Evolutionary conservation across 495 filamentous ascomycete species (phyloP).

Genomic region (Daldinia decipiens): DNA sequence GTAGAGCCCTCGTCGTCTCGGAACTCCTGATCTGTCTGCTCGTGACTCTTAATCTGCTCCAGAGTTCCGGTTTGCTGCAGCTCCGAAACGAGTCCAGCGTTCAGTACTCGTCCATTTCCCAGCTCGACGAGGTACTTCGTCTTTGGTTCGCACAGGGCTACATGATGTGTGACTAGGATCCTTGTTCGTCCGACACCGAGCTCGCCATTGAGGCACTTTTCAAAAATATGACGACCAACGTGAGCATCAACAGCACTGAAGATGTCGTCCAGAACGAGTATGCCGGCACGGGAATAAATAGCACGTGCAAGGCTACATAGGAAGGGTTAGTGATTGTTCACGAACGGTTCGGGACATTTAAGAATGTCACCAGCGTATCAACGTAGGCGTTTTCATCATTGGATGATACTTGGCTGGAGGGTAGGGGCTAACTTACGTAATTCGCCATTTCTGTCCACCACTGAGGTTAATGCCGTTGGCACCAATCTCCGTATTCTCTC

Average conservation of each 20-base stretch:
- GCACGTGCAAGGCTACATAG: constrained; percentile 70
- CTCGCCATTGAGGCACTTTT: constrained; percentile 76
- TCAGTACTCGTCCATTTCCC: constrained; percentile 70
- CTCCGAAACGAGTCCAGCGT: constrained; percentile 69
- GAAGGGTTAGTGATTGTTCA: constrained; percentile 5
- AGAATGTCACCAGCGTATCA: neutral
- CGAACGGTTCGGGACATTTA: neutral
- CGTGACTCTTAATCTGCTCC: constrained; percentile 67
- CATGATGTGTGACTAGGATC: constrained; percentile 84
- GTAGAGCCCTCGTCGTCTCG: constrained; percentile 58
- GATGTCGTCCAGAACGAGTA: constrained; percentile 85
- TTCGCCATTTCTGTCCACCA: constrained; percentile 84
- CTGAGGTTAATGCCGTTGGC: constrained; percentile 86
- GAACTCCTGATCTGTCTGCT: constrained; percentile 57
- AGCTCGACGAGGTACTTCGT: constrained; percentile 77
- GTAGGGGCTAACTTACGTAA: constrained; percentile 59
- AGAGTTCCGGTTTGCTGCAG: constrained; percentile 65
- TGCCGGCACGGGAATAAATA: constrained; percentile 81
- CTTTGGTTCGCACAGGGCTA: constrained; percentile 73
- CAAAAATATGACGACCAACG: constrained; percentile 80
- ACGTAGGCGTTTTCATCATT: neutral
- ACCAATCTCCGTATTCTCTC: constrained; percentile 81
- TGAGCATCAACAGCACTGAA: constrained; percentile 81
- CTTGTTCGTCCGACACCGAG: constrained; percentile 75
- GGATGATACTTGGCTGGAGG: neutral